These are phyloP conservation scores for Zygosaccharomyces kombuchaensis DNA, from an alignment of 805 yeast genomes.

Conservation along the genomic window DNA sequence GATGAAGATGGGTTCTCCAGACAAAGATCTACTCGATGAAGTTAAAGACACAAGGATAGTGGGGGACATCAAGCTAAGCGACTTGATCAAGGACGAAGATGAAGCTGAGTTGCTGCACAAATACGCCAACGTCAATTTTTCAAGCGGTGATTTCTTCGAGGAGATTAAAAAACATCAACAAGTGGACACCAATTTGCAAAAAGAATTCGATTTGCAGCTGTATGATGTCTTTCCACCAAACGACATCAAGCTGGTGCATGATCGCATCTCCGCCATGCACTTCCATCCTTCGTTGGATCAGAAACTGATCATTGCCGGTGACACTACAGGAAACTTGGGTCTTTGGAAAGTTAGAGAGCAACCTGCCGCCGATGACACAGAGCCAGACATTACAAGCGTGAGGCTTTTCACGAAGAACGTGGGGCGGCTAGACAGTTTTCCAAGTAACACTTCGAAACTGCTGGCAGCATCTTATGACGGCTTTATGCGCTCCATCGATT, in stretches of 20 bases:
- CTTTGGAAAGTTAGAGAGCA: slow-evolving; percentile 66
- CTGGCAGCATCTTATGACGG: slow-evolving; percentile 85
- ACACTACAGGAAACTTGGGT: slow-evolving; percentile 81
- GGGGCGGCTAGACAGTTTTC: slow-evolving; percentile 55
- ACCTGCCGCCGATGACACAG: slow-evolving; percentile 39
- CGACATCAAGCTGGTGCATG: slow-evolving; percentile 61
- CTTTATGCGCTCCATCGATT: slow-evolving; percentile 67
- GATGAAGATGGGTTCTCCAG: slow-evolving; percentile 25
- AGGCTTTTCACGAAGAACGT: slow-evolving; percentile 75
- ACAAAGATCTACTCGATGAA: slow-evolving; percentile 43
- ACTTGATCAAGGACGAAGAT: slow-evolving; percentile 45
- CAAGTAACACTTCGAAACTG: slow-evolving; percentile 48
- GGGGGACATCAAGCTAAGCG: slow-evolving; percentile 63
- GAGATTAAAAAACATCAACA: slow-evolving; percentile 40
- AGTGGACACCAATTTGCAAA: slow-evolving; percentile 36
- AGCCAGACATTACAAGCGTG: slow-evolving; percentile 55
- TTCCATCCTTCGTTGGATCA: slow-evolving; percentile 71
- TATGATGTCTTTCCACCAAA: slow-evolving; percentile 60
- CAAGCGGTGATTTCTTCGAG: slow-evolving; percentile 70
- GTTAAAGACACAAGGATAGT: slow-evolving; percentile 54
- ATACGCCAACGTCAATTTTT: slow-evolving; percentile 37
- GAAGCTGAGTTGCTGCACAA: slow-evolving; percentile 33
- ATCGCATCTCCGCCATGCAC: slow-evolving; percentile 66
- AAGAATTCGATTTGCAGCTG: slow-evolving; percentile 49
- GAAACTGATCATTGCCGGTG: slow-evolving; percentile 77